Percentiles rank a stretch among this genome's conserved stretches.
Conservation (phyloP, 768 basidiomycete genomes). For the Porpolomopsis calyptriformis region DNA sequence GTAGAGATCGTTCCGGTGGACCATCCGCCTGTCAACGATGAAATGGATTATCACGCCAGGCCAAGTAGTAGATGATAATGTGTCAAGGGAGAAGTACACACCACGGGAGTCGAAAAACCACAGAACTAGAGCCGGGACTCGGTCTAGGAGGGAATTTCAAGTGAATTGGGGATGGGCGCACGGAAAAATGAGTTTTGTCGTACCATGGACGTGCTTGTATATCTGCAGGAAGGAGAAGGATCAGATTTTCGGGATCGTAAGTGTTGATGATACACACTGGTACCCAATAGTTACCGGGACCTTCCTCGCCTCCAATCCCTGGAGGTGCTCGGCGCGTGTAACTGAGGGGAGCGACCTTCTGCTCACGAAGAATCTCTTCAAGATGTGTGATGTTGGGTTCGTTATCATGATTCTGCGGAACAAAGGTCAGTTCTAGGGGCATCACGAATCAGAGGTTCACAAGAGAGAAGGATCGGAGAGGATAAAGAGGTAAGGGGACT, state of each 20-base stretch:
- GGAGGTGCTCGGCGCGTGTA: conserved; percentile 53
- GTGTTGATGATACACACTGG: conserved; percentile 45
- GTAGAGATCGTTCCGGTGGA: conserved; percentile 32
- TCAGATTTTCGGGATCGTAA: no score
- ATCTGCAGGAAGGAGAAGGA: no score
- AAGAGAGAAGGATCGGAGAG: no score
- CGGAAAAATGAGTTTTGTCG: background rate
- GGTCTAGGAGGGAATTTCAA: conserved; percentile 23
- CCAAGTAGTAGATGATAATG: no score
- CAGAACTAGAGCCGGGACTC: conserved; percentile 41
- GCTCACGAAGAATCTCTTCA: conserved; percentile 57
- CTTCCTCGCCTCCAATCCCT: conserved; percentile 52
- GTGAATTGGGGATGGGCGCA: background rate
- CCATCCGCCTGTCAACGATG: conserved; percentile 36
- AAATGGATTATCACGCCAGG: no score
- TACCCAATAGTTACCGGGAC: conserved; percentile 70
- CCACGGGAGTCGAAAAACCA: conserved; percentile 79
- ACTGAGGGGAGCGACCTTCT: conserved; percentile 41
- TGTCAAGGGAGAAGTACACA: conserved; percentile 17
- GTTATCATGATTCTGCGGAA: conserved; percentile 64
- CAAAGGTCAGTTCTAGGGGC: background rate
- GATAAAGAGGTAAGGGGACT: conserved; percentile 21
- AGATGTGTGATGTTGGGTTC: conserved; percentile 60
- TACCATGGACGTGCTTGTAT: conserved; percentile 28
- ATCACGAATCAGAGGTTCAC: background rate